Base-by-base conservation (phyloP, 805 yeast genomes). In the Candida krabiensis region DNA sequence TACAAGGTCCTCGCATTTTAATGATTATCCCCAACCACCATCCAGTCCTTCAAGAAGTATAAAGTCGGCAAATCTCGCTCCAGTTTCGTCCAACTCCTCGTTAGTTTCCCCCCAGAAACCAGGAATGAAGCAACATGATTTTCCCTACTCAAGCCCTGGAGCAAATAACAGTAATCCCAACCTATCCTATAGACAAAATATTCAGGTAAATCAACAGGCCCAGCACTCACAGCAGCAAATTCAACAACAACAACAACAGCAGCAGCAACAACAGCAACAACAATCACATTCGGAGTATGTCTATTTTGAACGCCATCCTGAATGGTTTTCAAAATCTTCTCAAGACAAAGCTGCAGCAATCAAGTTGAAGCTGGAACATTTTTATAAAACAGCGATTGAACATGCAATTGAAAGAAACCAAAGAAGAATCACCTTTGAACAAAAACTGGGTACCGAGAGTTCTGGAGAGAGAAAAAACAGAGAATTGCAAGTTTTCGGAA, bases 321-420 rank as follows among this genome's bases (percentile, higher is more conserved):
- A 84, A 47, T 65, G 75, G 52, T 71, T 88, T 52, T 75, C 85
- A n/a, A 80, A 83, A 49, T 55, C 72, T 5, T 73, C 93, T 0
- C 95, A 85, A 52, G 96, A 89, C 52, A 80, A 79, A 51, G 88
- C 96, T 0, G 80, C 95, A 0, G 86, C 91, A 2, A 80, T 86
- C 30, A 88, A 87, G 61, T 70, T 89, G 44, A 81, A 82, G 49
- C 67, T 89, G 33, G 96, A 89, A 58, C 87, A 87, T 56, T 86
- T 79, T 58, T 89, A 88, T 64, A 87, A 87, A 47, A 79, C 86
- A 60, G 80, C 90, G 13, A 95, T 90, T 19, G 77, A 79, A 38
- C 95, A 89, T 60, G 98, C 99, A 0, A 89, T 93, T 44, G 99
- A 93, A 62, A 73, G 99, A 49, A 93, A 91, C 60, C 96, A 90